Evolutionary conservation across 306 rosid species (phyloP), one percentile per base, ranked within the genome.

Genomic region (Dalbergia cultrata): DNA sequence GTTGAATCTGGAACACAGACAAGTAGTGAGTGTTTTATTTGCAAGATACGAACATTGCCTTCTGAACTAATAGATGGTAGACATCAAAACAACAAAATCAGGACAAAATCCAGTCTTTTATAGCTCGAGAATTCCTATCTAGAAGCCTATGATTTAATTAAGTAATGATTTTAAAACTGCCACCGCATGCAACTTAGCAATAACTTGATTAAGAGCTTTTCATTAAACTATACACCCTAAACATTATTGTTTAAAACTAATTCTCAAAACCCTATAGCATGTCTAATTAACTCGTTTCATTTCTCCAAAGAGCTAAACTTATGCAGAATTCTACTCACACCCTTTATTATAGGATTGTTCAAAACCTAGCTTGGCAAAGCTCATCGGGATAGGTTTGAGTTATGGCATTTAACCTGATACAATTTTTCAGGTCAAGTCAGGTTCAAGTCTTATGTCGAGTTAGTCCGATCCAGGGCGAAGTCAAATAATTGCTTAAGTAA

Each of bases 51-150:
- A 69, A 69, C 77, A 70, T 26, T 50, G 52, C 69, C 69, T 70
- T 76, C 77, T 14, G 17, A 54, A 43, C 86, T 82, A 72, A 72
- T 83, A 78, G 75, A 61, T 57, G 49, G 19, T 49, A 14, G 66
- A 78, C 86, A 47, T 53, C 52, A 1, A 63, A 39, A 69, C 18
- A 61, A 54, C 73, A 77, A 76, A 66, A 78, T 83, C 79, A 49
- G 83, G 72, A 83, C 79, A 57, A 63, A 63, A 83, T 78, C 80
- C 33, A 57, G 1, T 49, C 75, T 77, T 82, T 82, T 61, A 69
- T 76, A 76, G 57, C 76, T 22, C 63, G 0, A 18, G 6, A 76
- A 70, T 70, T 70, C 61, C 45, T 70, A 16, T 62, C 82, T 76
- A 69, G n/a, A 68, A 82, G 18, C 68, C 78, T 76, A 76, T 69